Conservation (phyloP, 2,329 filamentous ascomycete species). For the Fusarium miscanthi region DNA sequence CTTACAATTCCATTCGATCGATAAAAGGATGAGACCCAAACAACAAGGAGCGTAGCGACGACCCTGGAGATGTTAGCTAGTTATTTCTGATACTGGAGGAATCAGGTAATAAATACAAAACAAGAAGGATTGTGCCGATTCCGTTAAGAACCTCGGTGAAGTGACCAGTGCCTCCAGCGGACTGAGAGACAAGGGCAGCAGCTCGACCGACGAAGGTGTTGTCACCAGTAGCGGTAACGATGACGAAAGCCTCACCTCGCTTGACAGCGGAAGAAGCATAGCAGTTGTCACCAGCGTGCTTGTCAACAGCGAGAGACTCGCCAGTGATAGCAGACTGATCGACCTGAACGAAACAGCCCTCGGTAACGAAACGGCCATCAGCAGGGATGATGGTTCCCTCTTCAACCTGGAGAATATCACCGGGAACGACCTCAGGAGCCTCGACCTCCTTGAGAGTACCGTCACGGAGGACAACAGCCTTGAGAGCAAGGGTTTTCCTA, state of each 20-base stretch:
- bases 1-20: constrained; percentile 76
- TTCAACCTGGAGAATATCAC: constrained; percentile 90
- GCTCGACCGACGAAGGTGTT: constrained; percentile 91
- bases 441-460: constrained; percentile 80
- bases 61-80: constrained; percentile 55
- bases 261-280: constrained; percentile 91
- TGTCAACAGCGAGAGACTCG: constrained; percentile 91
- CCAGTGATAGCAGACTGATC: constrained; percentile 94
- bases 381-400: constrained; percentile 92
- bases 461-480: constrained; percentile 88
- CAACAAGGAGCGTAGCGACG: constrained; percentile 80
- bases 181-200: constrained; percentile 84
- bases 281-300: constrained; percentile 82
- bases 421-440: constrained; percentile 85
- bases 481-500: constrained; percentile 89
- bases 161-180: constrained; percentile 79
- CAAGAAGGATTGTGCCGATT: constrained; percentile 81
- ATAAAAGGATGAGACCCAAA: constrained; percentile 91
- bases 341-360: constrained; percentile 86
- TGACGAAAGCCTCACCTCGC: constrained; percentile 86
- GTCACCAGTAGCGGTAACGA: constrained; percentile 87
- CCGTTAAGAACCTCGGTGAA: constrained; percentile 92
- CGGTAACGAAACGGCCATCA: constrained; percentile 86
- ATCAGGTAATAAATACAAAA: constrained; percentile 57
- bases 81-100: too few species aligned